A percentile compares a stretch with the other conserved stretches of the same genome.
These are phyloP conservation scores for Schizopora paradoxa DNA, from an alignment of 1,284 basidiomycete genomes.

Conservation along the genomic window DNA sequence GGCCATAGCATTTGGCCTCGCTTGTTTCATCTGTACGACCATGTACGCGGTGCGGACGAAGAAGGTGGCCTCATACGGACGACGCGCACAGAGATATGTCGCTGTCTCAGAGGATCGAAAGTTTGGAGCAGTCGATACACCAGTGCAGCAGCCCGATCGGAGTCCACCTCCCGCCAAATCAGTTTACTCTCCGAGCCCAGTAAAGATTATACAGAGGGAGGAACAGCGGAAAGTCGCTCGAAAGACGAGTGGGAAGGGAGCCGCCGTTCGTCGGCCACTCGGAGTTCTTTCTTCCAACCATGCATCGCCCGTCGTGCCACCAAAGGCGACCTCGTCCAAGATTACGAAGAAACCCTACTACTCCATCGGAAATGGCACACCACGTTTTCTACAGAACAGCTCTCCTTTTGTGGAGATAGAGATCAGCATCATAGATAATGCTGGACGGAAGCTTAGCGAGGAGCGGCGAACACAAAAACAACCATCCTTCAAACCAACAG, in stretches of 20 bases:
- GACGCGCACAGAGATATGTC: conserved; percentile 15
- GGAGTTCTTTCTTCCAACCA: conserved; percentile 37
- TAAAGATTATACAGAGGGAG: neutral
- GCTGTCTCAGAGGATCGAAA: conserved; percentile 4
- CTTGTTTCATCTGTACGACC: neutral
- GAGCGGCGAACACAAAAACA: conserved; percentile 36
- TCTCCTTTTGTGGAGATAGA: conserved; percentile 55
- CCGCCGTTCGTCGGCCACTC: conserved; percentile 39
- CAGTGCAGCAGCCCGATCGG: too few relatives aligned
- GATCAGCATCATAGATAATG: conserved; percentile 56
- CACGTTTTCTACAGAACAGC: conserved; percentile 30
- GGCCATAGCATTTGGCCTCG: neutral
- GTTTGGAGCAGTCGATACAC: too few relatives aligned
- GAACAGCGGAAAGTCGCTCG: neutral
- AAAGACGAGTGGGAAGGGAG: conserved; percentile 18
- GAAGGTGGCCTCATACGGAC: conserved; percentile 15
- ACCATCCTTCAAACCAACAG: too few relatives aligned
- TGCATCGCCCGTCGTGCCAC: conserved; percentile 33
- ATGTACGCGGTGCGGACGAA: conserved; percentile 16
- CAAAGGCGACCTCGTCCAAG: conserved; percentile 13
- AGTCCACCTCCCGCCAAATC: neutral
- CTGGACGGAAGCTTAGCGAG: conserved; percentile 49
- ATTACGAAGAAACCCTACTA: conserved; percentile 30
- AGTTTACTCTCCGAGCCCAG: neutral
- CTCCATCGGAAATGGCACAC: conserved; percentile 26